phyloP scores from a whole-genome alignment of 2,329 filamentous ascomycete genomes.

The Verticillium nubilum region DNA sequence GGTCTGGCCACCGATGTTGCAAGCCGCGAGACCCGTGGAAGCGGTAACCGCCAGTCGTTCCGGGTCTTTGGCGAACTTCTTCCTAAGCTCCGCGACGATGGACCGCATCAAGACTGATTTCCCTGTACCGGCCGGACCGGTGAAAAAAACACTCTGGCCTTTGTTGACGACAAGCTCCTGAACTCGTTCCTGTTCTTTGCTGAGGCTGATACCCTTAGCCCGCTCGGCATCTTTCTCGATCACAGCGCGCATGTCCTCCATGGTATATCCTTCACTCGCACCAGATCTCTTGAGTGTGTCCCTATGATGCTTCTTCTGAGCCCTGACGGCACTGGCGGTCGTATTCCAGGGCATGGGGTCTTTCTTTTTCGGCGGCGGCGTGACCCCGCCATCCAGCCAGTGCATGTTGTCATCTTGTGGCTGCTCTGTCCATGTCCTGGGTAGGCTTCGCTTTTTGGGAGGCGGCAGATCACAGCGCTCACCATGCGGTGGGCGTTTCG shows the following conservation, averaged over 20 bases:
- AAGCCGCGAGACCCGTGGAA: constrained; percentile 91
- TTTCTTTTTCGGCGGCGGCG: constrained; percentile 27
- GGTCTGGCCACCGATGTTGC: constrained; percentile 93
- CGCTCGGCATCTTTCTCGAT: constrained; percentile 29
- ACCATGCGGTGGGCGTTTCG: constrained; percentile 35
- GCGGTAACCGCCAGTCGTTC: constrained; percentile 90
- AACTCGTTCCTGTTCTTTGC: constrained; percentile 80
- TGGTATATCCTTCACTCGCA: constrained; percentile 16
- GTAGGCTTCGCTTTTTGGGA: constrained; percentile 59
- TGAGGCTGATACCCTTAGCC: constrained; percentile 61
- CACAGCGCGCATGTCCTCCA: constrained; percentile 42
- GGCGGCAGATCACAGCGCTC: constrained; percentile 23
- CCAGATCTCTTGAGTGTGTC: constrained; percentile 31
- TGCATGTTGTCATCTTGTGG: constrained; percentile 21
- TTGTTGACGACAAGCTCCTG: constrained; percentile 75
- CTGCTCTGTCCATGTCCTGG: constrained; percentile 37
- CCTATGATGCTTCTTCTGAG: constrained; percentile 70
- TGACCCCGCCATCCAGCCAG: constrained; percentile 10
- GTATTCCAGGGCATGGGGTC: constrained; percentile 59
- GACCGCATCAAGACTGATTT: constrained; percentile 94
- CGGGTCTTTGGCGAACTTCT: constrained; percentile 69
- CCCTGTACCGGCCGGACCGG: constrained; percentile 90
- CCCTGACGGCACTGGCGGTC: constrained; percentile 68
- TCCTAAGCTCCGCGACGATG: constrained; percentile 76
- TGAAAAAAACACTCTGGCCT: constrained; percentile 92